Evolutionary conservation across 176 grass and related monocot genomes (phyloP), one percentile per base, ranked within the genome.

Genomic region (Stipa capillata): DNA sequence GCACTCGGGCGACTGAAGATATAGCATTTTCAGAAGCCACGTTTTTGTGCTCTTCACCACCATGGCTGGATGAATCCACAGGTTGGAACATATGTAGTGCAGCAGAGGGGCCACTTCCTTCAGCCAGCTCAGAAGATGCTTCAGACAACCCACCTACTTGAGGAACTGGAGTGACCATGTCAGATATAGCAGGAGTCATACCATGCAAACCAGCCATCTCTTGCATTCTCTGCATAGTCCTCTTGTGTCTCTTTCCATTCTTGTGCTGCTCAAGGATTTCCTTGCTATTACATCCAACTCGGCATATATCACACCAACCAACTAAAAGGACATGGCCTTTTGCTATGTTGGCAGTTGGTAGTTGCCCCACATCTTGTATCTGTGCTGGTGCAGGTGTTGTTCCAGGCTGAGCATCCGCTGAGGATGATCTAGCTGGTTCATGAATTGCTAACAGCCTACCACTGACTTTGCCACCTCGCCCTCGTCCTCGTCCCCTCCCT

Each of bases 231-330:
- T 92, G 82, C 68, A 92, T 50, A 63, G 85, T 92, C 41, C 66
- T 74, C 73, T 92, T 92, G 51, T 91, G 89, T 36, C 78, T 72
- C 82, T 91, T 91, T 8, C 86, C 90, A 68, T 76, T 85, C 67
- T 82, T 88, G 67, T 92, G 90, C 71, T 85, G 73, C 54, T 88
- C 82, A 41, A 92, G 82, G 15, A 92, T 88, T 68, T 88, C 59
- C 39, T 63, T 29, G 45, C 90, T 92, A 74, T 88, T 92, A 59
- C 90, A 92, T 11, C 82, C 90, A 29, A 92, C 86, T 78, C 90
- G 63, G 41, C 90, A 92, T 85, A 92, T 79, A 69, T 92, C 85
- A 27, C 90, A 92, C 90, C 90, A 92, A 39, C 82, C 85, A 82
- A 61, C 42, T 49, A 78, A 73, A 39, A 64, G 79, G 35, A 67